Base-by-base conservation (phyloP, 495 filamentous ascomycete species). In the Haplographium delicatum region DNA sequence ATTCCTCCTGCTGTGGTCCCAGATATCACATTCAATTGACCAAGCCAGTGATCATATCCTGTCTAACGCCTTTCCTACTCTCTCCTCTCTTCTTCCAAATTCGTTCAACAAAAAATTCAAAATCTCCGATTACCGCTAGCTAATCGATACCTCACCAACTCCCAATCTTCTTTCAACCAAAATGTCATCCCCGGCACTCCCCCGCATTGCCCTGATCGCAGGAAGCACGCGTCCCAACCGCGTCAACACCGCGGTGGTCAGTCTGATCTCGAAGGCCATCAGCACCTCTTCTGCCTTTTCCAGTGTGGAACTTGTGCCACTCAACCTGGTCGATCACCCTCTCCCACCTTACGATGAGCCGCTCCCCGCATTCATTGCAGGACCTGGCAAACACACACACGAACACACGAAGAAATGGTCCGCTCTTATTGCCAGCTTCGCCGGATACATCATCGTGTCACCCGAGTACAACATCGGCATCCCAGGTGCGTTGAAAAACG, bases 401-500 rank as follows among this genome's bases (percentile, higher is more conserved):
- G 65, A 61, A n/a, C 71, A 77, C 60, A 73, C 72, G 25, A 65
- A 62, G 10, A 62, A 62, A 3, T 83, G 80, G 80, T 33, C 23
- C 44, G 44, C 60, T 6, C 67, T 71, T 26, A 75, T 82, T 39
- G 56, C 64, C 0, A 48, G 58, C 15, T 68, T 72, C 54, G 73
- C 71, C 50, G 77, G 62, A 2, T 81, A 83, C 58, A 65, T 51
- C 15, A 7, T 84, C 47, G 74, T 84, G 19, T 74, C 74, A 5
- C 72, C 69, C 11, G 72, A 76, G 59, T 76, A 75, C 54, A 77
- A 79, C 60, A 73, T 69, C 67, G 68, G 72, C 22, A 62, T 77
- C 23, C 68, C 78, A 0, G 80, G 77, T 0, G 72, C 66, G 22
- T 57, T 77, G 31, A 84, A 83, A 68, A 84, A 84, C 59, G 80